phyloP scores from a whole-genome alignment of 2,329 filamentous ascomycete species.

The Apiospora koreana region DNA sequence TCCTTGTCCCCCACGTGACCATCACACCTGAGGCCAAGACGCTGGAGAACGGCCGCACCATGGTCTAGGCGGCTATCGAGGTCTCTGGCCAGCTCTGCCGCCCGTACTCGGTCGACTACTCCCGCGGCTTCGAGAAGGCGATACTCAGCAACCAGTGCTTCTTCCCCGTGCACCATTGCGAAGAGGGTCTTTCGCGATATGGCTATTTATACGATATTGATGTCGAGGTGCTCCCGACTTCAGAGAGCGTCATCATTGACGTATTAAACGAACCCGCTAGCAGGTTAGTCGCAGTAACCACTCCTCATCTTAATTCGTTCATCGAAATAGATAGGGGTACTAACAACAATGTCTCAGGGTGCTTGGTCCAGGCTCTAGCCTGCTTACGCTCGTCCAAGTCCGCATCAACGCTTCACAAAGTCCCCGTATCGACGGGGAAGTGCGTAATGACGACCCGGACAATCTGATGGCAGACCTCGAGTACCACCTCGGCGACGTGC shows the following conservation, averaged over 20 bases:
- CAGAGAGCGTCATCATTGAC: constrained; percentile 44
- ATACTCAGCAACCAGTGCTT: constrained; percentile 15
- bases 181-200: constrained; percentile 33
- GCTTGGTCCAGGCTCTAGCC: constrained; percentile 43
- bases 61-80: constrained; percentile 53
- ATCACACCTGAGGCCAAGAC: constrained; percentile 44
- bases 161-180: constrained; percentile 23
- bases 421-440: constrained; percentile 4
- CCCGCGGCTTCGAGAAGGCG: background rate
- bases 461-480: constrained; percentile 61
- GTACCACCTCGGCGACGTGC: constrained; percentile 51
- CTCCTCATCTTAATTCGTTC: background rate
- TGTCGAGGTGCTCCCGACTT: constrained; percentile 45
- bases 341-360: constrained; percentile 31
- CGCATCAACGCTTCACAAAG: constrained; percentile 30
- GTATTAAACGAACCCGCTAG: constrained; percentile 38
- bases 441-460: constrained; percentile 41
- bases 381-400: constrained; percentile 52
- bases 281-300: constrained; percentile 14
- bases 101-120: constrained; percentile 18
- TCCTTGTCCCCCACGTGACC: constrained; percentile 44
- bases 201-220: constrained; percentile 52
- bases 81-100: constrained; percentile 42
- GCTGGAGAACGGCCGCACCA: constrained; percentile 33
- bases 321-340: background rate